Evolutionary conservation across 225 moss, liverwort and hornwort species (phyloP).

Genomic region (Pseudisothecium myosuroides): DNA sequence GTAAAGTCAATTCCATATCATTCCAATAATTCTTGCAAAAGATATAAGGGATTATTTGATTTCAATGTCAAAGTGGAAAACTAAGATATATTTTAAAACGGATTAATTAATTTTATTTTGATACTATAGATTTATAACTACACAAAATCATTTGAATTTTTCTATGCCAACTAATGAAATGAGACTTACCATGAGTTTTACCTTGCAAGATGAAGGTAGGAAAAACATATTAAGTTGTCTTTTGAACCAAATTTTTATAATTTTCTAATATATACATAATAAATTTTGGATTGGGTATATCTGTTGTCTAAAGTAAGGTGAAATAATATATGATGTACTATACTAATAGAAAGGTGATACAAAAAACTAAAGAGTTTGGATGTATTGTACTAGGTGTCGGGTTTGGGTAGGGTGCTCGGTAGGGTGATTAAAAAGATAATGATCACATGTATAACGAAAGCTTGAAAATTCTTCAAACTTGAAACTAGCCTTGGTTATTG

Average conservation of each 20-base stretch:
- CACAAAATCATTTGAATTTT: neutral
- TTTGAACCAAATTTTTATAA: neutral
- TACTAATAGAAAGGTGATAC: neutral
- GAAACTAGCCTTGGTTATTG: neutral
- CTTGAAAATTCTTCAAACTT: neutral
- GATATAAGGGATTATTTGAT: neutral
- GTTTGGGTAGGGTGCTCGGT: neutral
- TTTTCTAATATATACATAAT: neutral
- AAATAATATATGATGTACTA: neutral
- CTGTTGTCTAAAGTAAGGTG: rapidly evolving
- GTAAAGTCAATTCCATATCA: neutral
- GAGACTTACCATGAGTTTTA: neutral
- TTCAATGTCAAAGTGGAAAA: neutral
- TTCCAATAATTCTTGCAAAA: neutral
- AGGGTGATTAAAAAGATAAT: neutral
- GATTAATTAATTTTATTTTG: neutral
- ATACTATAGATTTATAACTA: neutral
- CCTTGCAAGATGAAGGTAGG: neutral
- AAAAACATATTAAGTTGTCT: neutral
- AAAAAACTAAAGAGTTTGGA: too few species aligned
- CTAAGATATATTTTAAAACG: neutral
- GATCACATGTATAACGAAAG: neutral
- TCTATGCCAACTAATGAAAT: neutral
- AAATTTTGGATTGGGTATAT: neutral
- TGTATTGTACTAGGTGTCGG: rapidly evolving